These are phyloP conservation scores for Suillus placidus DNA, from an alignment of 768 basidiomycete species.

Conservation along the genomic window DNA sequence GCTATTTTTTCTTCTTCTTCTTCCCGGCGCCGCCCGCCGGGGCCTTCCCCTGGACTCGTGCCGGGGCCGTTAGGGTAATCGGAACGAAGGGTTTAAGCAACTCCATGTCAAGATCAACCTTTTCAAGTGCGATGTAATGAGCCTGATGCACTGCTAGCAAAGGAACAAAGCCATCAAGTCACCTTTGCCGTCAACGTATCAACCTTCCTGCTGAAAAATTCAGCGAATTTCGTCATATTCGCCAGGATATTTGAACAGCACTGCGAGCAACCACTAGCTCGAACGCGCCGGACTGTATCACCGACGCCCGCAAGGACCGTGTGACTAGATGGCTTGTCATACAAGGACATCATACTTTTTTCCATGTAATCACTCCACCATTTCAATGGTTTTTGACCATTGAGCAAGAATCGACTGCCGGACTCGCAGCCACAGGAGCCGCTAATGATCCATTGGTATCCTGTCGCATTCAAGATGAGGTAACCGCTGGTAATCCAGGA, in stretches of 20 bases:
- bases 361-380: conserved; percentile 19
- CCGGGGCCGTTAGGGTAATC: not conserved
- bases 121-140: not conserved
- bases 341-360: conserved; percentile 2
- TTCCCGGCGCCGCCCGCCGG: no score
- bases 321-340: conserved; percentile 8
- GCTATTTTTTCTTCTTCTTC: not conserved
- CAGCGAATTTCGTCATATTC: conserved; percentile 6
- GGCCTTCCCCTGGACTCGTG: no score
- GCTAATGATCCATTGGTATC: conserved; percentile 6
- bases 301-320: not conserved
- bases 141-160: not conserved
- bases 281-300: not conserved
- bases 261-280: not conserved
- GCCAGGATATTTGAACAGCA: conserved; percentile 4
- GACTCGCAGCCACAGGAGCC: conserved; percentile 2
- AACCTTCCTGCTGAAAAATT: not conserved
- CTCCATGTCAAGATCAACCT: conserved; percentile 17
- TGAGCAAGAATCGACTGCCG: conserved; percentile 1
- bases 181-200: conserved; percentile 7
- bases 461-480: not conserved
- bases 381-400: not conserved
- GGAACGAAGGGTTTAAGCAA: conserved; percentile 4
- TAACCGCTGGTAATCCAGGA: conserved; percentile 9
- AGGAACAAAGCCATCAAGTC: not conserved